phyloP scores from a whole-genome alignment of 768 basidiomycete genomes.

The Mycena sanguinolenta region DNA sequence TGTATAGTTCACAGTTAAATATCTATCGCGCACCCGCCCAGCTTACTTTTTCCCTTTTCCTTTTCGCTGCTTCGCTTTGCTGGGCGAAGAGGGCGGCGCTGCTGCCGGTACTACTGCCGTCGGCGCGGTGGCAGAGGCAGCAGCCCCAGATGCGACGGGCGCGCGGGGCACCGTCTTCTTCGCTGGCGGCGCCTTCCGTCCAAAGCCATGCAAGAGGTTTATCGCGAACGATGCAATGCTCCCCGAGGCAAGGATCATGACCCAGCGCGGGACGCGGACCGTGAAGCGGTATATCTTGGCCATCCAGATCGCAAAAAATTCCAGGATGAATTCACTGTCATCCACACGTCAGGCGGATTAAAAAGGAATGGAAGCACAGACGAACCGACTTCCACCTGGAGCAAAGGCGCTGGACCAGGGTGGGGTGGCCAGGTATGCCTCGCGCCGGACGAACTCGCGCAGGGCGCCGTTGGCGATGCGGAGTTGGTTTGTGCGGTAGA shows the following conservation, averaged over 20 bases:
- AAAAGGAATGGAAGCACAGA: constrained; percentile 3
- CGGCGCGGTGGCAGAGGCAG: background rate
- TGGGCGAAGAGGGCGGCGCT: constrained; percentile 26
- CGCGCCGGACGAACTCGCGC: constrained; percentile 74
- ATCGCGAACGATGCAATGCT: constrained; percentile 75
- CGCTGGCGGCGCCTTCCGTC: constrained; percentile 7
- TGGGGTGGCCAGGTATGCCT: constrained; percentile 71
- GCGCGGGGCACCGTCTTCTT: constrained; percentile 3
- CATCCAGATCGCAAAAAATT: constrained; percentile 63
- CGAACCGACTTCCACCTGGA: constrained; percentile 83
- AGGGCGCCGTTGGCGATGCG: constrained; percentile 71
- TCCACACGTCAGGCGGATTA: constrained; percentile 8
- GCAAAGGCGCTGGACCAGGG: constrained; percentile 79
- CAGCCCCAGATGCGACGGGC: background rate
- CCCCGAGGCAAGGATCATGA: constrained; percentile 77
- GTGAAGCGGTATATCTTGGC: constrained; percentile 70
- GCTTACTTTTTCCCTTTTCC: constrained; percentile 48
- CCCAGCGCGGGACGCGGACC: constrained; percentile 76
- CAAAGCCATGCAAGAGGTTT: constrained; percentile 68
- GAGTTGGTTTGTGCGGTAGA: constrained; percentile 77
- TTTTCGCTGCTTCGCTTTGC: constrained; percentile 48
- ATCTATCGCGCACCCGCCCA: background rate
- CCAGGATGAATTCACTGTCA: constrained; percentile 66
- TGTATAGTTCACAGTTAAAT: background rate
- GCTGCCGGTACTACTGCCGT: constrained; percentile 21